Evolutionary conservation across 768 basidiomycete genomes (phyloP), one percentile per base, ranked within the genome.

Genomic region (Hypsizygus marmoreus): DNA sequence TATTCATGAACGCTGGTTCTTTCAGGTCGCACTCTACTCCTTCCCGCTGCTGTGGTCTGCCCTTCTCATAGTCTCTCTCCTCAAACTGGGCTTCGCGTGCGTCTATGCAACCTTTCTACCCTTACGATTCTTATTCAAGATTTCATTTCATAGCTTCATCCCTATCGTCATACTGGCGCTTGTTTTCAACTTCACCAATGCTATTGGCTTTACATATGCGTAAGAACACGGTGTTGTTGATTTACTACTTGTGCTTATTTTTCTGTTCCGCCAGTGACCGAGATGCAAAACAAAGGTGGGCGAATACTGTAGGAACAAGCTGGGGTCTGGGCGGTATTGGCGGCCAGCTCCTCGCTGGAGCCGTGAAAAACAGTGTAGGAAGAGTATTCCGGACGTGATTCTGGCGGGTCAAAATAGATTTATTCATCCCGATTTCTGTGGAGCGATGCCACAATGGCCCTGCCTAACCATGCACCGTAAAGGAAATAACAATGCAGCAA

Each of bases 121-220:
- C 6, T 19, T n/a, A 14, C 11, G 6, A 31, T 20, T 37, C 12
- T 31, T 22, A n/a, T 35, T 40, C 14, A 42, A 25, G n/a, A 13
- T 12, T 0, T 14, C 12, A 28, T 24, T 20, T 3, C n/a, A 30
- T 60, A 97, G 94, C 7, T 98, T 95, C 67, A 74, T 98, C 50
- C 97, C 97, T 6, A 97, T 98, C 55, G 94, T 98, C 43, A 66
- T 86, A 30, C 83, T 99, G 26, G 97, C 97, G 1, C 75, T 98
- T 37, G 88, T 98, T 28, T 98, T 99, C 80, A 98, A 99, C 65
- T 61, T 93, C 40, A 93, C 91, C 7, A 98, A 97, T 55, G 90
- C 86, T n/a, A 74, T 97, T 41, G 95, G 95, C 9, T 98, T 97
- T 72, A 97, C 94, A 38, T 98, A 92, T 60, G 91, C 88, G 91